A percentile compares a stretch with the other conserved stretches of the same genome.
Evolutionary conservation across 805 yeast species (phyloP).

Genomic region (Cyberlindnera suaveolens): DNA sequence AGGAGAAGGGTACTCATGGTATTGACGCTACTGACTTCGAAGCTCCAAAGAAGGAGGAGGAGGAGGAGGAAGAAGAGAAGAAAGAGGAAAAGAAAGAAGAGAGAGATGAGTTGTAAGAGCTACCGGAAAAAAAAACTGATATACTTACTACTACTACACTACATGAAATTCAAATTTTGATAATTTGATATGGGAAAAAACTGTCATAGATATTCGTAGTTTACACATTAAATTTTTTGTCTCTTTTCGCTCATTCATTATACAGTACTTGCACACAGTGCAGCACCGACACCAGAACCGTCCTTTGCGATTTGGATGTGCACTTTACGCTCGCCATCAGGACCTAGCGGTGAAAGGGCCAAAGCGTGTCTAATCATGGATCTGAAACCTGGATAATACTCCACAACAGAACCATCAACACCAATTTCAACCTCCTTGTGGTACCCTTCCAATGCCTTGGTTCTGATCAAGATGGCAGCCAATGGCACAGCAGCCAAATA

Average conservation of each 20-base stretch:
- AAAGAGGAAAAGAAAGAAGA: constrained; percentile 8
- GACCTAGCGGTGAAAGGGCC: constrained; percentile 60
- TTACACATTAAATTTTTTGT: too few relatives aligned
- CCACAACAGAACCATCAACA: constrained; percentile 92
- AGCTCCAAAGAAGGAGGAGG: constrained; percentile 16
- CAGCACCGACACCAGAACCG: constrained; percentile 97
- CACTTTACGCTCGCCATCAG: constrained; percentile 68
- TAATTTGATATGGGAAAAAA: neutral
- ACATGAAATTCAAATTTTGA: neutral
- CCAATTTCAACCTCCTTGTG: constrained; percentile 86
- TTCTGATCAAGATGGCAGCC: constrained; percentile 69
- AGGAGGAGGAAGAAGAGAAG: constrained; percentile 10
- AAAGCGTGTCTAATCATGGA: constrained; percentile 76
- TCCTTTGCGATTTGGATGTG: constrained; percentile 83
- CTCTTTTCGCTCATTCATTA: neutral
- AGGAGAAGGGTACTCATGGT: constrained; percentile 56
- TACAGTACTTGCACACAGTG: constrained; percentile 55
- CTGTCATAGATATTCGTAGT: too few relatives aligned
- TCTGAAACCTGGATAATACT: constrained; percentile 87
- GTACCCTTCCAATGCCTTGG: constrained; percentile 53
- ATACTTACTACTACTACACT: neutral
- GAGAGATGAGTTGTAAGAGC: constrained; percentile 11
- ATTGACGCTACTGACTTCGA: constrained; percentile 47
- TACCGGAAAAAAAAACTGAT: neutral
- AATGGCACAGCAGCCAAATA: constrained; percentile 82